Base-by-base conservation (phyloP, 176 grass and related monocot genomes). In the Guadua angustifolia region DNA sequence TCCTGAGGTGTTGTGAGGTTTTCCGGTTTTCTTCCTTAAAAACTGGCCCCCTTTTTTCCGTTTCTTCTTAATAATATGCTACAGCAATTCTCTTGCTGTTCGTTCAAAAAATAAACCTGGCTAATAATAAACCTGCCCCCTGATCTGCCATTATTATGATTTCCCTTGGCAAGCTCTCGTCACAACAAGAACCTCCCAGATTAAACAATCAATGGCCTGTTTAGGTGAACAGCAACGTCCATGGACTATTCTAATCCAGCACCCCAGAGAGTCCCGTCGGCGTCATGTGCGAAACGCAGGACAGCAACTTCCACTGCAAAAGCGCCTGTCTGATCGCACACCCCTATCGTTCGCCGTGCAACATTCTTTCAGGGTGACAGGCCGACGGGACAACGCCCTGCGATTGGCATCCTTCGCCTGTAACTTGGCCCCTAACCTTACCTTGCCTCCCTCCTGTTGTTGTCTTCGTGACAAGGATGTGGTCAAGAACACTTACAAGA, bases 401-500 rank as follows among this genome's bases (percentile, higher is more conserved):
- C 12, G 81, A 50, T 39, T 24, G 75, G 53, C 18, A 60, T 60
- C 52, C n/a, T 47, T 57, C 59, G 59, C 36, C 11, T 26, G 65
- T 40, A 18, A 47, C 66, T 73, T 86, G 56, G 19, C 35, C 80
- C 42, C 66, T 44, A 47, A 26, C 77, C n/a, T 40, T 35, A 7
- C 33, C 51, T 12, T 19, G 35, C 68, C 38, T 61, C 15, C n/a
- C 56, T 33, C 32, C 19, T 43, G 4, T 0, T 22, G 70, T 52
- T 53, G 82, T 75, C 73, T 12, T 60, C 62, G 32, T 7, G 84
- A 90, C 79, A 83, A 29, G 19, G 83, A 79, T 47, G 84, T 2
- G 84, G 84, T 86, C 74, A 83, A 69, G 74, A 86, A 73, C 73
- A 83, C 84, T 81, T 79, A 73, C 67, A 79, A 9, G 85, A 90